Base-by-base conservation (phyloP, 352 stramenopile species). In the Aphanomyces invadans region DNA sequence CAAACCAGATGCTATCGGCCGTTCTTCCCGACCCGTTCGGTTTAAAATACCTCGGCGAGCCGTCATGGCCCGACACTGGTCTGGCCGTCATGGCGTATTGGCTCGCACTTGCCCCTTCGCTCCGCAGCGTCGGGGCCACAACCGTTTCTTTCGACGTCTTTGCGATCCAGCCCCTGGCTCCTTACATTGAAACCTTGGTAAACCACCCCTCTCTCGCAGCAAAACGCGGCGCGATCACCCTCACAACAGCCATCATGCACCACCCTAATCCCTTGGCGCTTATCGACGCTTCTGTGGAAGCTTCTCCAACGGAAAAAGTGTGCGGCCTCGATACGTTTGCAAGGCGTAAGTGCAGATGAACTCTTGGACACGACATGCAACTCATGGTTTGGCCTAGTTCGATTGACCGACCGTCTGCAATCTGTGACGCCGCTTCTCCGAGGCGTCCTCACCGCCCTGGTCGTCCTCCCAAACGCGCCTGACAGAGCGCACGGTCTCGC, bases 21-120 rank as follows among this genome's bases (percentile, higher is more conserved):
- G 2, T 44, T n/a, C 28, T 67, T 15, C 60, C 60, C 15, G 60
- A 67, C 25, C 10, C 23, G 15, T 59, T 46, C 26, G 39, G 19
- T 31, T 15, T 57, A 3, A 67, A 67, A 26, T 67, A 67, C 49
- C 23, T 67, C 15, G 28, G 42, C 31, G 42, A 67, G 21, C 60
- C 48, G 4, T 19, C 38, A 17, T 44, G 60, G 28, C 26, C 60
- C 15, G 60, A 67, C 32, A 9, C 38, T 42, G 60, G 60, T 26
- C 11, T 67, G n/a, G 60, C 42, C 38, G 60, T 67, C 15, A 19
- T 59, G 4, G 60, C 49, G 11, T 11, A 42, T 7, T 57, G 38
- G 38, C 11, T 28, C 57, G 45, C 32, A 17, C 23, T 45, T 28
- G n/a, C n/a, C 38, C 3, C 3, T 52, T n/a, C 12, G 12, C 12